Conservation (phyloP, 1,284 basidiomycete genomes). For the Irpex lacteus region DNA sequence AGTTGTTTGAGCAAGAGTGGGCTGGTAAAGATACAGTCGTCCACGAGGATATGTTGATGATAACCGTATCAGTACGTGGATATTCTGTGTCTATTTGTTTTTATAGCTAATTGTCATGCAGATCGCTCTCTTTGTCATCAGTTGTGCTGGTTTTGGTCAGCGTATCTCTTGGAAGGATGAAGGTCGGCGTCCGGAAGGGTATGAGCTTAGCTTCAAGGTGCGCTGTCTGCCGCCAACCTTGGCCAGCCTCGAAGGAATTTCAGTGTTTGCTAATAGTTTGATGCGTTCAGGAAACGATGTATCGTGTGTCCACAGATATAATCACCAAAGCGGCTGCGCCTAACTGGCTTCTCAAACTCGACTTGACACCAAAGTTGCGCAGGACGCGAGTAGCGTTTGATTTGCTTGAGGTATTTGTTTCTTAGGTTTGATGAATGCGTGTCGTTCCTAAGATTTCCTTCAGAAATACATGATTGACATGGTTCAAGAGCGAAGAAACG, state of each 20-base stretch:
- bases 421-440: not conserved
- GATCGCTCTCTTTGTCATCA: constrained; percentile 56
- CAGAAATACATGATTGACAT: constrained; percentile 55
- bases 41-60: constrained; percentile 30
- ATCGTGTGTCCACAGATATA: constrained; percentile 41
- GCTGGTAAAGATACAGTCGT: constrained; percentile 25
- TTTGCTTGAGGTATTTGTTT: constrained; percentile 41
- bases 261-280: too few relatives aligned
- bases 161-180: constrained; percentile 49
- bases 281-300: constrained; percentile 35
- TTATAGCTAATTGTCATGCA: constrained; percentile 18
- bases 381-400: constrained; percentile 38
- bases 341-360: constrained; percentile 35
- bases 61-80: constrained; percentile 44
- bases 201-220: constrained; percentile 52
- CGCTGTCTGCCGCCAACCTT: not conserved
- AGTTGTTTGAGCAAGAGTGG: constrained; percentile 37
- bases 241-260: too few relatives aligned
- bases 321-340: constrained; percentile 43
- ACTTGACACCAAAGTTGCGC: constrained; percentile 35
- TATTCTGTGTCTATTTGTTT: not conserved
- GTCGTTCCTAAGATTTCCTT: not conserved
- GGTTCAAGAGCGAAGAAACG: constrained; percentile 41
- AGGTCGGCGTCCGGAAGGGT: constrained; percentile 36
- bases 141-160: constrained; percentile 55